phyloP scores from a whole-genome alignment of 106 monocot species.

The Amphibolis antarctica region DNA sequence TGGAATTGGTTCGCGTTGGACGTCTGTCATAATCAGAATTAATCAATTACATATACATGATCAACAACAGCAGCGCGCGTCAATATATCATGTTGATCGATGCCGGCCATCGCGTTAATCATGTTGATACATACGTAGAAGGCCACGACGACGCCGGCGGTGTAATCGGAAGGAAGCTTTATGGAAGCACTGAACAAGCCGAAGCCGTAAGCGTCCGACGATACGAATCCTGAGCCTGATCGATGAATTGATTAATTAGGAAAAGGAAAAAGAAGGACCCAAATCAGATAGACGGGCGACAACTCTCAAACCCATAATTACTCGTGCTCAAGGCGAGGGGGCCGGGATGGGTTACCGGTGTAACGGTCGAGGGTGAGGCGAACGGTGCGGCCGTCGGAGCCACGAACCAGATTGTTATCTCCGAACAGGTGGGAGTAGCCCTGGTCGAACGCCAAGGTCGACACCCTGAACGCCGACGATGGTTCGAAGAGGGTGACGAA shows the following conservation, averaged over 20 bases:
- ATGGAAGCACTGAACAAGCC: constrained; percentile 31
- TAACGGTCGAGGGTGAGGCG: constrained; percentile 50
- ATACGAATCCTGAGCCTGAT: constrained; percentile 25
- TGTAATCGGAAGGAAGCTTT: constrained; percentile 27
- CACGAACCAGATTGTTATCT: constrained; percentile 35
- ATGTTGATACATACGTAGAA: constrained; percentile 17
- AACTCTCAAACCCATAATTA: background rate
- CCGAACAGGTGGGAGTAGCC: constrained; percentile 56
- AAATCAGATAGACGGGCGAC: background rate
- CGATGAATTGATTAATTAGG: too few relatives aligned
- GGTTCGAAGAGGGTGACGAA: constrained; percentile 34
- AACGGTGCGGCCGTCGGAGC: constrained; percentile 30
- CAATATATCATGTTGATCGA: too few relatives aligned
- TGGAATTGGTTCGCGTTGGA: constrained; percentile 40
- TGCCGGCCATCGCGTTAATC: too few relatives aligned
- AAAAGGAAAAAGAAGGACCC: background rate
- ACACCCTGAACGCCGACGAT: constrained; percentile 36
- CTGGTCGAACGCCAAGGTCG: constrained; percentile 42
- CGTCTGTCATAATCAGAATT: constrained; percentile 16
- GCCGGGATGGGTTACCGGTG: constrained; percentile 20
- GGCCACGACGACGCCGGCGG: constrained; percentile 32
- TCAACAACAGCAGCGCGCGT: too few relatives aligned
- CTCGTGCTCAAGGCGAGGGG: background rate
- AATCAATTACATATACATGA: background rate
- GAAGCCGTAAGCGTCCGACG: constrained; percentile 15